Evolutionary conservation across 2,329 filamentous ascomycete genomes (phyloP).

Genomic region (Coccinonectria pachysandricola): DNA sequence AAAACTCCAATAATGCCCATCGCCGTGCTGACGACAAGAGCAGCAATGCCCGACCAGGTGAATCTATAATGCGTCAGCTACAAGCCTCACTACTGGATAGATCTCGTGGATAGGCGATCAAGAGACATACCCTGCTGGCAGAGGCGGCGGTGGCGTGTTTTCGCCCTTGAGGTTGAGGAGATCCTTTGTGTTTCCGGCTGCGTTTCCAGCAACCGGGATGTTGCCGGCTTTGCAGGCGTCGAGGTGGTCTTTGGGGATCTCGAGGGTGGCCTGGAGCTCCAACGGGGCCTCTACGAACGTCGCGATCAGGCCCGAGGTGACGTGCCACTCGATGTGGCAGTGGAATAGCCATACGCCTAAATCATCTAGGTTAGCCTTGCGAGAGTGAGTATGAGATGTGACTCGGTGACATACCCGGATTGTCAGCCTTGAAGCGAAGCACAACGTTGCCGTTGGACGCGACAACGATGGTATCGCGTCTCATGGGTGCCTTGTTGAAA

Average conservation of each 20-base stretch:
- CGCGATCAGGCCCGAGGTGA: slow-evolving; percentile 54
- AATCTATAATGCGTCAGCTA: no score
- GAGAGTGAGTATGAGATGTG: no score
- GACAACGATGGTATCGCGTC: slow-evolving; percentile 58
- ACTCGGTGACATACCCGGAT: slow-evolving; percentile 39
- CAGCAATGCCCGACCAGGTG: slow-evolving; percentile 59
- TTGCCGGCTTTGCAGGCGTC: slow-evolving; percentile 45
- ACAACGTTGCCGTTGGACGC: slow-evolving; percentile 58
- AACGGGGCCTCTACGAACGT: slow-evolving; percentile 54
- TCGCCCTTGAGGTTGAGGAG: slow-evolving; percentile 53
- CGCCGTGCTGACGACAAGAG: slow-evolving; percentile 61
- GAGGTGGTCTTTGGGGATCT: slow-evolving; percentile 49
- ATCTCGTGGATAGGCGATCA: neutral
- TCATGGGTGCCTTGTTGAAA: slow-evolving; percentile 48
- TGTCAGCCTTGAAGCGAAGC: slow-evolving; percentile 56
- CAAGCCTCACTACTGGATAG: slow-evolving; percentile 3
- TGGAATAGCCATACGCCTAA: slow-evolving; percentile 60
- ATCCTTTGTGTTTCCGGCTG: slow-evolving; percentile 58
- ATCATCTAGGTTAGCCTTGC: slow-evolving; percentile 3
- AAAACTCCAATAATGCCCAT: slow-evolving; percentile 58
- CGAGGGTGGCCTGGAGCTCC: slow-evolving; percentile 48
- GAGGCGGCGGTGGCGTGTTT: slow-evolving; percentile 39
- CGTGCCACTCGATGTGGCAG: slow-evolving; percentile 74
- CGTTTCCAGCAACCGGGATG: slow-evolving; percentile 54
- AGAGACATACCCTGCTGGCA: slow-evolving; percentile 50